These are phyloP conservation scores for Phytopythium boreale DNA, from an alignment of 352 stramenopile genomes.

Conservation along the genomic window DNA sequence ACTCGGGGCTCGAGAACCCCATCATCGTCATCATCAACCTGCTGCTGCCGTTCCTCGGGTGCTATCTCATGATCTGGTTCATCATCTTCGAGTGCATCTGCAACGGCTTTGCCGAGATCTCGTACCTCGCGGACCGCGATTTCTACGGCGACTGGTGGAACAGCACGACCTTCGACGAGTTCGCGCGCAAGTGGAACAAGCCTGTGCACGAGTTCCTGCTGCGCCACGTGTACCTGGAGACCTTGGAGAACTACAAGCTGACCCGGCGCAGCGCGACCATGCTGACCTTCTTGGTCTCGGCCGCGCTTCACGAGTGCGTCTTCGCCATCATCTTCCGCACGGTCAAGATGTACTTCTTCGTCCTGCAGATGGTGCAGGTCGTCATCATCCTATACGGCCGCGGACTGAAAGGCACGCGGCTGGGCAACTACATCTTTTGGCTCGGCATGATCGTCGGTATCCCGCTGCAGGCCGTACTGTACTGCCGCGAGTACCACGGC, in stretches of 20 bases:
- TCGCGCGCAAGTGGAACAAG: slow-evolving; percentile 96
- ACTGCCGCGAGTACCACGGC: slow-evolving; percentile 77
- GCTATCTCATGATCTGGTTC: slow-evolving; percentile 97
- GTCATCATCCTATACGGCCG: slow-evolving; percentile 87
- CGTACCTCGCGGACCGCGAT: slow-evolving; percentile 84
- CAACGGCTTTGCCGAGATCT: slow-evolving; percentile 94
- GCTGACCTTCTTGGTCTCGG: slow-evolving; percentile 93
- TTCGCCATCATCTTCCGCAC: slow-evolving; percentile 95
- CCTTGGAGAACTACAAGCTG: slow-evolving; percentile 68
- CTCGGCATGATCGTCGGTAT: slow-evolving; percentile 71
- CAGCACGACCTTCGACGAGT: slow-evolving; percentile 90
- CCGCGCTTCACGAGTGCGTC: slow-evolving; percentile 94
- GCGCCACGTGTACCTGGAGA: slow-evolving; percentile 83
- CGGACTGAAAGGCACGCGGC: slow-evolving; percentile 60
- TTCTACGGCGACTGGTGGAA: slow-evolving; percentile 99
- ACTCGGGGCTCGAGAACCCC: slow-evolving; percentile 52
- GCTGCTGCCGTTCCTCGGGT: slow-evolving; percentile 91
- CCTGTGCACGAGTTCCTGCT: slow-evolving; percentile 95
- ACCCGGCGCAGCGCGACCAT: slow-evolving; percentile 76
- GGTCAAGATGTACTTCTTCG: slow-evolving; percentile 91
- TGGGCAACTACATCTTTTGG: slow-evolving; percentile 85
- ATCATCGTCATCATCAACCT: slow-evolving; percentile 76
- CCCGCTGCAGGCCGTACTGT: slow-evolving; percentile 73
- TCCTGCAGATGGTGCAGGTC: slow-evolving; percentile 94
- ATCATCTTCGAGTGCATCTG: slow-evolving; percentile 96